phyloP scores from a whole-genome alignment of 2,329 filamentous ascomycete species.

The Lachnellula suecica region DNA sequence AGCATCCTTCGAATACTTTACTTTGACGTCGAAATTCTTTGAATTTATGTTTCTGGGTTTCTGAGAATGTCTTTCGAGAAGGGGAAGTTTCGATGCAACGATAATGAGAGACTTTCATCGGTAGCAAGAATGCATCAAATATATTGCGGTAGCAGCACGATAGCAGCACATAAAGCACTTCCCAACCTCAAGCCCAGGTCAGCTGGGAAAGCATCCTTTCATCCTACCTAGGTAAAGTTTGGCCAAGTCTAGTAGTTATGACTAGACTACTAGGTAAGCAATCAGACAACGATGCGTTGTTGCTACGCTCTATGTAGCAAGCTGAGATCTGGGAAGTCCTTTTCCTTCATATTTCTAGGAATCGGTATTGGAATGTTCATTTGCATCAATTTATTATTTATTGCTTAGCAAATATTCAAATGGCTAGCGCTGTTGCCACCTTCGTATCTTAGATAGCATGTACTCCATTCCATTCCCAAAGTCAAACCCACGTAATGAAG shows the following conservation, averaged over 20 bases:
- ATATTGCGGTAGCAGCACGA: no score
- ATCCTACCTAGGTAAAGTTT: no score
- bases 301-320: no score
- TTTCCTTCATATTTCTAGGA: not conserved
- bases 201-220: no score
- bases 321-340: not conserved
- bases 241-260: no score
- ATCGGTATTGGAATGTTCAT: not conserved
- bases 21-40: not conserved
- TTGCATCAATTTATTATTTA: conserved; percentile 12
- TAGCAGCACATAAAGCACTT: no score
- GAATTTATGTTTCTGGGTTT: not conserved
- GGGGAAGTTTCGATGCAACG: not conserved
- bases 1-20: not conserved
- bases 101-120: not conserved
- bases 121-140: no score
- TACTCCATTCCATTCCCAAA: not conserved
- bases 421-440: not conserved
- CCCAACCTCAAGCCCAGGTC: no score
- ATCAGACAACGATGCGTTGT: no score
- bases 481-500: not conserved
- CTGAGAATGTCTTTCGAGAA: not conserved
- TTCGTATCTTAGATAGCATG: not conserved
- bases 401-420: conserved; percentile 1
- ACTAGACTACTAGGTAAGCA: no score